phyloP scores from a whole-genome alignment of 805 yeast genomes.

The Candida vaughaniae region DNA sequence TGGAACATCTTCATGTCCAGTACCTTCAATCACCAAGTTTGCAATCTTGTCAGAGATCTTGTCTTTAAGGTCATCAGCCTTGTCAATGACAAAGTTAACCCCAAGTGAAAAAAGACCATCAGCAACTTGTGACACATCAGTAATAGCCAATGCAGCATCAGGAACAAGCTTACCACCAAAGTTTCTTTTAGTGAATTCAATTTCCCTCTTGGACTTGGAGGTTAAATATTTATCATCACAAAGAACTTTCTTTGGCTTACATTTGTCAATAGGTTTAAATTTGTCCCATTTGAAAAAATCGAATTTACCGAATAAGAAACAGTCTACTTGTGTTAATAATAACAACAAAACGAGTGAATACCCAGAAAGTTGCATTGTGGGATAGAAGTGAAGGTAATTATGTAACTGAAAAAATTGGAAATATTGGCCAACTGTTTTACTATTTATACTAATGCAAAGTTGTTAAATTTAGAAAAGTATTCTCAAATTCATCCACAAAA shows the following conservation, averaged over 20 bases:
- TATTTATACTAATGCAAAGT: no score
- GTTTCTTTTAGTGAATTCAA: slow-evolving; percentile 1
- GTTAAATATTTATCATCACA: background rate
- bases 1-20: slow-evolving; percentile 12
- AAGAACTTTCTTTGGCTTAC: background rate
- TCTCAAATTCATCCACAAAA: no score
- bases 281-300: no score
- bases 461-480: no score
- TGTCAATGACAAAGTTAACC: slow-evolving; percentile 22
- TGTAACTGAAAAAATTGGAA: no score
- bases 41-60: slow-evolving; percentile 16
- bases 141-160: slow-evolving; percentile 23
- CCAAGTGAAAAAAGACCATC: slow-evolving; percentile 20
- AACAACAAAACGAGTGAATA: background rate
- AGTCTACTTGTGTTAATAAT: background rate
- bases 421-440: no score
- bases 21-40: slow-evolving; percentile 19
- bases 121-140: slow-evolving; percentile 20
- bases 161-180: slow-evolving; percentile 15
- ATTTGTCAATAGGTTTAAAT: background rate
- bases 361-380: background rate
- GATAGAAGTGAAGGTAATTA: no score
- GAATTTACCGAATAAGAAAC: background rate
- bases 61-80: slow-evolving; percentile 17
- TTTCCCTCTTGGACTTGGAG: background rate